phyloP scores from a whole-genome alignment of 257 asterid species.

The Euphrasia confusa region DNA sequence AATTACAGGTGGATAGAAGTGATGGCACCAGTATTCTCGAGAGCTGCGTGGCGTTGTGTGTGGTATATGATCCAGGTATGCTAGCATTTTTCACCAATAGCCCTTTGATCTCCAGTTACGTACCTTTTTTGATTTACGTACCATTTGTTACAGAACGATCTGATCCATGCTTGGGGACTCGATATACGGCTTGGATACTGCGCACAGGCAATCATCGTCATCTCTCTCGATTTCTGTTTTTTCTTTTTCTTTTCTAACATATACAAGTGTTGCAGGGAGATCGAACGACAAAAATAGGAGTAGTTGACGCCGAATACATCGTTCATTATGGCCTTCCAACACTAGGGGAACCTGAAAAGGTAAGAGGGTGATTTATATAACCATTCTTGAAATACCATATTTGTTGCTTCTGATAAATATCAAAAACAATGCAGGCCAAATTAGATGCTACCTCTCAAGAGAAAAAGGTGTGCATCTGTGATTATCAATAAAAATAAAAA shows the following conservation, averaged over 20 bases:
- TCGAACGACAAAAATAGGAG: slow-evolving; percentile 63
- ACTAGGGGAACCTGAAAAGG: slow-evolving; percentile 61
- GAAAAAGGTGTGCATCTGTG: slow-evolving; percentile 11
- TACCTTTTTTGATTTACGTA: too few species aligned
- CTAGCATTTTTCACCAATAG: not conserved
- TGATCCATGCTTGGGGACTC: slow-evolving; percentile 95
- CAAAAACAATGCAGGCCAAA: slow-evolving; percentile 20
- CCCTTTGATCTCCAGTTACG: too few species aligned
- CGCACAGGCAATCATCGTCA: slow-evolving; percentile 50
- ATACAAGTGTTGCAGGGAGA: slow-evolving; percentile 45
- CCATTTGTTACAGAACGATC: slow-evolving; percentile 50
- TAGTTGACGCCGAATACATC: slow-evolving; percentile 76
- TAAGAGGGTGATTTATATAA: slow-evolving; percentile 11
- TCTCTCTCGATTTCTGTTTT: not conserved
- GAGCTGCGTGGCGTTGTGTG: slow-evolving; percentile 79
- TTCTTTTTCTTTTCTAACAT: not conserved
- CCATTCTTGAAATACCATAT: not conserved
- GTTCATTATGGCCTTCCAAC: slow-evolving; percentile 87
- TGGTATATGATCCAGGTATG: slow-evolving; percentile 88
- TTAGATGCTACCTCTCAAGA: slow-evolving; percentile 3
- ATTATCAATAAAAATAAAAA: too few species aligned
- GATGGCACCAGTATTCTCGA: slow-evolving; percentile 92
- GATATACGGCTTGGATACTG: slow-evolving; percentile 85
- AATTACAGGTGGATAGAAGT: slow-evolving; percentile 78
- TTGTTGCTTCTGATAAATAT: not conserved